Percentiles rank a stretch among this genome's conserved stretches.
These are phyloP conservation scores for Penicillium glabrum DNA, from an alignment of 2,329 filamentous ascomycete genomes.

Conservation along the genomic window DNA sequence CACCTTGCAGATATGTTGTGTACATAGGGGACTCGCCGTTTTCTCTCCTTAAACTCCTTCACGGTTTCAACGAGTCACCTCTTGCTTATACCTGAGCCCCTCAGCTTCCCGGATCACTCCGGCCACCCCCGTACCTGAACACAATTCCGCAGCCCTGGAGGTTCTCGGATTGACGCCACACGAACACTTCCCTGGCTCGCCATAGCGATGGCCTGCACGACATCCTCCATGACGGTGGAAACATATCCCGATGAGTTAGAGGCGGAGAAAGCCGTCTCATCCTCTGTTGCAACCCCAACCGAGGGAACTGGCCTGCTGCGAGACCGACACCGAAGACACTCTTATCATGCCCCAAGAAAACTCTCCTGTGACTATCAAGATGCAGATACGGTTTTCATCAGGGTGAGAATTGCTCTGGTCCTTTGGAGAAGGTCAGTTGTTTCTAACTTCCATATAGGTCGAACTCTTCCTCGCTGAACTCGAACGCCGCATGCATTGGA, in stretches of 20 bases:
- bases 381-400: conserved; percentile 47
- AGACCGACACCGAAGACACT: conserved; percentile 45
- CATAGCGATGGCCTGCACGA: conserved; percentile 38
- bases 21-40: conserved; percentile 4
- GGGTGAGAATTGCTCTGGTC: conserved; percentile 26
- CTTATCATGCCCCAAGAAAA: conserved; percentile 44
- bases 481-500: conserved; percentile 79
- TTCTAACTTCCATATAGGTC: conserved; percentile 32
- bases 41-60: neutral
- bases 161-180: neutral
- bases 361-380: conserved; percentile 45
- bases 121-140: conserved; percentile 2
- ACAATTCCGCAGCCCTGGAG: neutral
- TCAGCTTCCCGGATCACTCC: conserved; percentile 4
- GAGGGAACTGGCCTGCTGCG: conserved; percentile 38
- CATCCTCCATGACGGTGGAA: conserved; percentile 42
- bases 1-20: conserved; percentile 5
- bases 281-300: conserved; percentile 28
- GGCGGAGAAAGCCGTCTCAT: conserved; percentile 17
- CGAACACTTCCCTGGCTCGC: neutral
- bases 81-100: neutral
- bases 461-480: conserved; percentile 69
- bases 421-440: neutral
- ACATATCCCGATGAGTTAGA: conserved; percentile 27
- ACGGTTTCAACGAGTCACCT: neutral